Base-by-base conservation (phyloP, 345 rosid genomes). In the Eucalyptus leucophloia region DNA sequence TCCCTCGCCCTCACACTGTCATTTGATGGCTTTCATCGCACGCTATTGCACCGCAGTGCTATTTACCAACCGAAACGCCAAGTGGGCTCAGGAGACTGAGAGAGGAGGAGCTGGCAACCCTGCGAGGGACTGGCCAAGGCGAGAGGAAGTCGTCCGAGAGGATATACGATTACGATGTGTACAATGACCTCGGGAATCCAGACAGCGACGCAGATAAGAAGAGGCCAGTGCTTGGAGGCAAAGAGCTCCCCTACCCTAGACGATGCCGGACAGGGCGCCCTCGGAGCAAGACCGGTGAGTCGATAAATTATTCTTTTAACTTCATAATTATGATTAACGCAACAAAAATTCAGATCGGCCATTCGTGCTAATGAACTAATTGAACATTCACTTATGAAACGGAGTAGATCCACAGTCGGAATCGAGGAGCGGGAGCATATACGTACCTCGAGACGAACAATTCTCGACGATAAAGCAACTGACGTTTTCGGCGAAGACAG, bases 81-180 rank as follows among this genome's bases (percentile, higher is more conserved):
- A 86, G 83, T 16, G 98, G 97, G 56, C 88, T 97, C 54, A 92
- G 69, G 90, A 91, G 91, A 65, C 45, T 95, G 23, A 93, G 99
- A 56, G 94, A 93, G 54, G 93, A 94, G 51, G 99, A 97, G 91
- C 94, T 96, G 34, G 89, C 44, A 51, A 80, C 30, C 17, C 72
- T 95, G 87, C 88, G 95, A 89, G 99, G 98, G 28, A 89, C 93
- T 81, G 97, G 98, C 4, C 54, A 89, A 83, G 99, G 98, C 28
- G 94, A 95, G 88, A 94, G 97, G 12, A 87, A 92, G 90, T 24
- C 40, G 18, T 88, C 26, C 3, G 99, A 97, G 40, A 93, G 98
- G n/a, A 90, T 97, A 26, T 96, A 96, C 13, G 99, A 96, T 47
- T 97, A 96, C 19, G 99, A 96, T 87, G 96, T 95, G n/a, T 96